Base-by-base conservation (phyloP, 352 stramenopile genomes). In the Saprolegnia parasitica region DNA sequence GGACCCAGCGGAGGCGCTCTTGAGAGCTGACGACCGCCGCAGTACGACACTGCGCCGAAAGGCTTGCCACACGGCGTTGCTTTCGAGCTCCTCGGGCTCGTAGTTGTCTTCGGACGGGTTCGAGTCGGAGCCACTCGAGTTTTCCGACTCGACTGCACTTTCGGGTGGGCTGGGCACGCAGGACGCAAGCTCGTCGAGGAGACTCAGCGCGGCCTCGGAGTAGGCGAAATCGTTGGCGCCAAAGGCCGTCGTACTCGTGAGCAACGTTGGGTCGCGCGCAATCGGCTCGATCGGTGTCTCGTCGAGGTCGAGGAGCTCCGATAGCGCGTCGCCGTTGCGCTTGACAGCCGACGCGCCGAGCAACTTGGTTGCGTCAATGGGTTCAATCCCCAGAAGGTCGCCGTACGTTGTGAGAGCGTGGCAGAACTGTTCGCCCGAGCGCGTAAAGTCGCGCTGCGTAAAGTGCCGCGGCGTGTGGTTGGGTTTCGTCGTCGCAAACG, bases 21-120 rank as follows among this genome's bases (percentile, higher is more conserved):
- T 35, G 52, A 60, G 52, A 13, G 24, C 35, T 60, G 11, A 20
- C 24, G 35, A 42, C 52, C 24, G 35, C 9, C 13, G 52, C 35
- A 21, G 52, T 3, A 60, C 20, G 13, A 47, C 23, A 29, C 56
- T 35, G 13, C 49, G 37, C 13, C 23, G 24, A 56, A 56, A 5
- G 49, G 20, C 49, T 29, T 26, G 35, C 70, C 39, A 74, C n/a
- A 70, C 63, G 0, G 56, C 52, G 35, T 84, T 70, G 6, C 73
- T 74, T 16, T 75, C 68, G 8, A 85, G 73, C 23, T 78, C 77
- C 21, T 70, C 63, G 49, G 81, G 72, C 49, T 89, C 84, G 71
- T 83, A 87, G 71, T 88, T 83, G 67, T 91, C 81, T 1, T 77
- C 80, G 0, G 83, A 92, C 20, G 81, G 83, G 61, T 93, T 84